phyloP scores from a whole-genome alignment of 2,329 filamentous ascomycete genomes.

The Pleomassaria siparia region DNA sequence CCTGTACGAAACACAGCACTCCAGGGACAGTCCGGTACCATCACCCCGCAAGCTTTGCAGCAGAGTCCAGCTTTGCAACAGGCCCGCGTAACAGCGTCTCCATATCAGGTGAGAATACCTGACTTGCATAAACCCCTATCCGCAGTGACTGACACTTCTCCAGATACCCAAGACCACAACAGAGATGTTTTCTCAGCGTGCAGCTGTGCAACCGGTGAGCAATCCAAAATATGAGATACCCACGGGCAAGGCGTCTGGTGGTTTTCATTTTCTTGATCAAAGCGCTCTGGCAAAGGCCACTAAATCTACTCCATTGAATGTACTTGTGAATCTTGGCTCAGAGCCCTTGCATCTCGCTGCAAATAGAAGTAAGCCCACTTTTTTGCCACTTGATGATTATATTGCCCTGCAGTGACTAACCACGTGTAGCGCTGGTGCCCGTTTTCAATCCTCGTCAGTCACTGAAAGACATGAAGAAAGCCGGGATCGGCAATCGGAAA shows the following conservation, averaged over 20 bases:
- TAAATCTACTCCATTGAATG: constrained; percentile 47
- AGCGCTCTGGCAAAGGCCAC: constrained; percentile 46
- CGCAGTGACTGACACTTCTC: constrained; percentile 12
- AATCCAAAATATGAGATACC: constrained; percentile 38
- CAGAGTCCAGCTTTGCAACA: constrained; percentile 7
- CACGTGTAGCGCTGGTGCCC: constrained; percentile 42
- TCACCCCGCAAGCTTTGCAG: constrained; percentile 10
- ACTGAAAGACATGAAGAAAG: constrained; percentile 48
- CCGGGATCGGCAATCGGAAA: constrained; percentile 46
- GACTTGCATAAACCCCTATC: neutral
- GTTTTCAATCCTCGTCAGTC: constrained; percentile 48
- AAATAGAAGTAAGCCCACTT: constrained; percentile 47
- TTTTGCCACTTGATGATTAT: constrained; percentile 1
- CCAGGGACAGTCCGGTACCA: constrained; percentile 3
- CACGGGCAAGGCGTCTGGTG: constrained; percentile 39
- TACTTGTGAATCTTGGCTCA: constrained; percentile 48
- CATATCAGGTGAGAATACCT: constrained; percentile 33
- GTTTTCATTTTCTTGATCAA: constrained; percentile 46
- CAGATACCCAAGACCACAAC: constrained; percentile 30
- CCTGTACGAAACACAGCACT: constrained; percentile 1
- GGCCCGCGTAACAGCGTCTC: constrained; percentile 11
- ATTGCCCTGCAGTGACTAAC: constrained; percentile 20
- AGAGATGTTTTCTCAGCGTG: constrained; percentile 27
- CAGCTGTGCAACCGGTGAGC: constrained; percentile 24
- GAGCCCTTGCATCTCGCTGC: constrained; percentile 45